Percentiles rank a stretch among this genome's conserved stretches.
Evolutionary conservation across 2,329 filamentous ascomycete genomes (phyloP).

Genomic region (Colletotrichum tropicale): DNA sequence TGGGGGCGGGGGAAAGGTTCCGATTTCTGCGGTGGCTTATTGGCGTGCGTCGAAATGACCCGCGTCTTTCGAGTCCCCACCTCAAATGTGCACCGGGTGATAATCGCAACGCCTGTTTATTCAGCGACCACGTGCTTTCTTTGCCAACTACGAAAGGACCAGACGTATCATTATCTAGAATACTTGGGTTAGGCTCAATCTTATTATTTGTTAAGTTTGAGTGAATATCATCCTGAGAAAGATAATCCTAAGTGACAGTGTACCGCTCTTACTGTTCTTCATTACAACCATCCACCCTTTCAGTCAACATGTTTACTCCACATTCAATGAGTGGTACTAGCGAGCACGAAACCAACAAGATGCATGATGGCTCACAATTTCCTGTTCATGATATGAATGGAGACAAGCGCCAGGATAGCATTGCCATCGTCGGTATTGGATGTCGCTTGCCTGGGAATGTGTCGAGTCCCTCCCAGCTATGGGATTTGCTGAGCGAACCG

Average conservation of each 20-base stretch:
- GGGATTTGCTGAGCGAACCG: conserved; percentile 22
- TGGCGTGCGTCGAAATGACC: neutral
- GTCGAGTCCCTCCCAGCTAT: conserved; percentile 22
- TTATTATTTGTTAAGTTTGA: too few relatives aligned
- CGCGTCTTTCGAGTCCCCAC: neutral
- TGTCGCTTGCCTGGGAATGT: conserved; percentile 26
- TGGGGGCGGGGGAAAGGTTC: neutral
- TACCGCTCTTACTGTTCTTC: neutral
- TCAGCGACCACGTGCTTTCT: neutral
- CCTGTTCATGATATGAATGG: neutral
- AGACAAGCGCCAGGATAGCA: conserved; percentile 16
- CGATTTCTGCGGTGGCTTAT: neutral
- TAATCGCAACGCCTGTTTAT: neutral
- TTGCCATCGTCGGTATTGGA: conserved; percentile 26
- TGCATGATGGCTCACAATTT: neutral
- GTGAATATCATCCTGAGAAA: too few relatives aligned
- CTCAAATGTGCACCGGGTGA: neutral
- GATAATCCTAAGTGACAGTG: neutral
- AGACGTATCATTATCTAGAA: neutral
- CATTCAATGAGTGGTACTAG: neutral
- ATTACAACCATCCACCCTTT: neutral
- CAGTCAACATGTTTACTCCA: neutral
- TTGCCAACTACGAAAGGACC: neutral
- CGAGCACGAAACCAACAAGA: neutral
- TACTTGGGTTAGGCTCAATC: neutral